Percentiles rank a stretch among this genome's conserved stretches.
phyloP scores from a whole-genome alignment of 345 rosid genomes.

The Ceriops tagal region DNA sequence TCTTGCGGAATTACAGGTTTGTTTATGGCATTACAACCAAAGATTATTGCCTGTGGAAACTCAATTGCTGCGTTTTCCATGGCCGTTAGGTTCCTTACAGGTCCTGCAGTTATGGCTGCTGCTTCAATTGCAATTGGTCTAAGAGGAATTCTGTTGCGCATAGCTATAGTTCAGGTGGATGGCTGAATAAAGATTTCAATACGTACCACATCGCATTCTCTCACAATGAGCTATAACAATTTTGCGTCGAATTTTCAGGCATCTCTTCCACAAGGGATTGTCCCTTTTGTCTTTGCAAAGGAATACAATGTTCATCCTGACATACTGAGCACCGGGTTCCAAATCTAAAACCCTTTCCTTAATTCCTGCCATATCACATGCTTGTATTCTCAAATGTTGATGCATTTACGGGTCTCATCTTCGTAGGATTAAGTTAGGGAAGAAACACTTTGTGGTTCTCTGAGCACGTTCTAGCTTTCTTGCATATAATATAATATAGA shows the following conservation, averaged over 20 bases:
- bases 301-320: conserved; percentile 81
- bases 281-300: conserved; percentile 74
- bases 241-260: conserved; percentile 44
- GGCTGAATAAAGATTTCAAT: neutral
- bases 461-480: neutral
- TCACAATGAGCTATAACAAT: neutral
- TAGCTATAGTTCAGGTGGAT: conserved; percentile 84
- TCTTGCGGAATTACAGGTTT: conserved; percentile 43
- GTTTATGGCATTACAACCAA: conserved; percentile 98
- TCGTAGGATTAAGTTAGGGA: neutral
- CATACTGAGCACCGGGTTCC: conserved; percentile 72
- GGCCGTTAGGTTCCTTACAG: conserved; percentile 78
- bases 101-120: conserved; percentile 95
- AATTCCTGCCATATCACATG: neutral
- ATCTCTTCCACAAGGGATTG: conserved; percentile 82
- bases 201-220: neutral
- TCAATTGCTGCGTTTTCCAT: conserved; percentile 74
- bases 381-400: neutral
- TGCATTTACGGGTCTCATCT: neutral
- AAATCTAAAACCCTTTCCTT: neutral
- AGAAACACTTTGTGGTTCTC: conserved; percentile 2
- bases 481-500: neutral
- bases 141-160: conserved; percentile 61
- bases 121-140: conserved; percentile 83
- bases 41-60: conserved; percentile 90